Evolutionary conservation across 2,329 filamentous ascomycete species (phyloP), one percentile per base, ranked within the genome.

Genomic region (Cordyceps farinosa): DNA sequence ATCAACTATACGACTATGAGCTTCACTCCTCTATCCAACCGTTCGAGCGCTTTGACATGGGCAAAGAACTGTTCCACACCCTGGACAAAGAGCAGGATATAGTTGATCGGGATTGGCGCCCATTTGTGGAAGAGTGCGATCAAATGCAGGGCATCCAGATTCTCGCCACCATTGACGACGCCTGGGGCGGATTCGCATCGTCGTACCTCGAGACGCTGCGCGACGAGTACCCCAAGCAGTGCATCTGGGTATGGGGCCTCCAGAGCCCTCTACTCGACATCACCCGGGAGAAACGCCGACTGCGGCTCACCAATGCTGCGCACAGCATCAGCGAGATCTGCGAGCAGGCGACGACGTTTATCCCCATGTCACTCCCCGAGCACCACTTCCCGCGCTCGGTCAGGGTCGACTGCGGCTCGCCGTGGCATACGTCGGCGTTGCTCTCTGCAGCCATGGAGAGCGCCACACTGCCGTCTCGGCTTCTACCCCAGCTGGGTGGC

Each of bases 81-180:
- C 79, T 93, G 8, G 90, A 94, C 73, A 87, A 85, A 70, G 92
- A 96, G 70, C 87, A 93, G 68, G 94, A 97, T 69, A 76, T 98
- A 5, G 79, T 97, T 4, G 95, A 99, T 72, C 85, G 93, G n/a
- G 94, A 99, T 73, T 79, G 97, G 67, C 83, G 95, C 44, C 88
- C 88, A 0, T 97, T 97, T 72, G 86, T 89, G 2, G 95, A 99
- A 77, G 95, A 98, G 76, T 95, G 92, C 67, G 95, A 99, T 74
- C 88, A 92, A 62, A 83, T 98, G 77, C 93, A 97, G 75, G 94
- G 90, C 0, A 80, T 99, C 22, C 94, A 98, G 73, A 73, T 93
- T 11, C 84, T 93, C 65, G 81, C 88, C 2, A 84, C 85, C 4
- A 77, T 87, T 6, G 90, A 94, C 71, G 90, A 93, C 75, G 90